Evolutionary conservation across 805 yeast genomes (phyloP).

Genomic region (Lipomyces anomalus): DNA sequence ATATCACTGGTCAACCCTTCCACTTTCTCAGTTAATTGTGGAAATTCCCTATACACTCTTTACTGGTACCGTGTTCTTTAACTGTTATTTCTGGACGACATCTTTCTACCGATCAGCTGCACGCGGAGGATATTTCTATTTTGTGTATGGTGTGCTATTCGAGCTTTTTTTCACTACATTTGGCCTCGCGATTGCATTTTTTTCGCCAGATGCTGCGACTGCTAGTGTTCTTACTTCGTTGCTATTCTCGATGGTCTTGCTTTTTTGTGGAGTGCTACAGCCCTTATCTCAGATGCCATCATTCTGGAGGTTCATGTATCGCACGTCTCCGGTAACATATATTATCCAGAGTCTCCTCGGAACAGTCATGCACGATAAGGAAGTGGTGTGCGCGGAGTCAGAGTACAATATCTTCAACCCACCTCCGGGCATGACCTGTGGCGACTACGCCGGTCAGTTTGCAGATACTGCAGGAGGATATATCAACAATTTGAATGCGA

Average conservation of each 20-base stretch:
- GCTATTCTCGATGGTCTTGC: constrained; percentile 50
- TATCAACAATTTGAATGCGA: constrained; percentile 17
- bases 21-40: constrained; percentile 47
- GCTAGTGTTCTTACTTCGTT: constrained; percentile 57
- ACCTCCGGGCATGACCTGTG: constrained; percentile 61
- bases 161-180: constrained; percentile 48
- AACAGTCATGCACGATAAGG: constrained; percentile 44
- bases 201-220: constrained; percentile 60
- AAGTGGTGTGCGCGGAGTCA: constrained; percentile 43
- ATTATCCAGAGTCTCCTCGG: constrained; percentile 53
- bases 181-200: constrained; percentile 50
- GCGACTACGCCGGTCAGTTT: constrained; percentile 45
- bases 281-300: constrained; percentile 57
- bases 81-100: constrained; percentile 49
- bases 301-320: constrained; percentile 82
- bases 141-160: constrained; percentile 46
- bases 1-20: constrained; percentile 61
- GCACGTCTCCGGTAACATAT: constrained; percentile 65
- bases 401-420: constrained; percentile 52
- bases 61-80: constrained; percentile 47
- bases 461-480: constrained; percentile 34
- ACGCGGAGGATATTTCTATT: constrained; percentile 39
- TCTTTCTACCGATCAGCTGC: constrained; percentile 43
- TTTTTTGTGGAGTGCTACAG: constrained; percentile 68
- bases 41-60: constrained; percentile 58